These are phyloP conservation scores for Neurospora tetrasperma DNA, from an alignment of 495 filamentous ascomycete genomes.

Conservation along the genomic window DNA sequence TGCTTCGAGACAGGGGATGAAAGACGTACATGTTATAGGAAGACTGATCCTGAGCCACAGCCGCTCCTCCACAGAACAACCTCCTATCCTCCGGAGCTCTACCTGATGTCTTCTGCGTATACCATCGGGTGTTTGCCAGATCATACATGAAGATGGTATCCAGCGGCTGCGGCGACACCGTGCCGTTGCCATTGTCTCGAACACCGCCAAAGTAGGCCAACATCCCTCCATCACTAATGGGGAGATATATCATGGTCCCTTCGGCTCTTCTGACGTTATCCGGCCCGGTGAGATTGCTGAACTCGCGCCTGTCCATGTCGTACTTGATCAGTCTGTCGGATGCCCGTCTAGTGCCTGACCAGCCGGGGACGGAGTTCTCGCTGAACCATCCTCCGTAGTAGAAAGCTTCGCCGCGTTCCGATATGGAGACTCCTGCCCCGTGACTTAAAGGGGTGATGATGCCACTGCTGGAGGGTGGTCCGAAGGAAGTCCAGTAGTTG, in stretches of 20 bases:
- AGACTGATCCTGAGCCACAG: conserved; percentile 14
- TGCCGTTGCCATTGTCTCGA: conserved; percentile 12
- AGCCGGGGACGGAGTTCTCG: conserved; percentile 33
- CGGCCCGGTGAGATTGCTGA: conserved; percentile 10
- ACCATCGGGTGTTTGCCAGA: conserved; percentile 13
- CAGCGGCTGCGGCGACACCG: conserved; percentile 6
- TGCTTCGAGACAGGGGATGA: too few species aligned
- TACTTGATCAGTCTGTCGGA: conserved; percentile 12
- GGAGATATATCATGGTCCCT: conserved; percentile 16
- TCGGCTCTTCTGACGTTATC: conserved; percentile 11
- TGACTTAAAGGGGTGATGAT: conserved; percentile 10
- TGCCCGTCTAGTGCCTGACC: conserved; percentile 17
- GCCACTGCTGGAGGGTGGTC: conserved; percentile 8
- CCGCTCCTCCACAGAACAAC: conserved; percentile 15
- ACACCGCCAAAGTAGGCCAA: conserved; percentile 16
- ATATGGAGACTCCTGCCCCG: conserved; percentile 16
- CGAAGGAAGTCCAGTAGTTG: conserved; percentile 32
- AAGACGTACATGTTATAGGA: conserved; percentile 15
- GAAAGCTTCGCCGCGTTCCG: conserved; percentile 17
- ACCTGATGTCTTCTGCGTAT: conserved; percentile 9
- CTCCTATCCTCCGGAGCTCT: conserved; percentile 4
- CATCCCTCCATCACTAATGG: conserved; percentile 15
- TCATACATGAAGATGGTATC: conserved; percentile 17
- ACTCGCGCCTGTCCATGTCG: conserved; percentile 14
- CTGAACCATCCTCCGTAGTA: conserved; percentile 40